These are phyloP conservation scores for Salix udensis DNA, from an alignment of 345 rosid genomes.

Conservation along the genomic window DNA sequence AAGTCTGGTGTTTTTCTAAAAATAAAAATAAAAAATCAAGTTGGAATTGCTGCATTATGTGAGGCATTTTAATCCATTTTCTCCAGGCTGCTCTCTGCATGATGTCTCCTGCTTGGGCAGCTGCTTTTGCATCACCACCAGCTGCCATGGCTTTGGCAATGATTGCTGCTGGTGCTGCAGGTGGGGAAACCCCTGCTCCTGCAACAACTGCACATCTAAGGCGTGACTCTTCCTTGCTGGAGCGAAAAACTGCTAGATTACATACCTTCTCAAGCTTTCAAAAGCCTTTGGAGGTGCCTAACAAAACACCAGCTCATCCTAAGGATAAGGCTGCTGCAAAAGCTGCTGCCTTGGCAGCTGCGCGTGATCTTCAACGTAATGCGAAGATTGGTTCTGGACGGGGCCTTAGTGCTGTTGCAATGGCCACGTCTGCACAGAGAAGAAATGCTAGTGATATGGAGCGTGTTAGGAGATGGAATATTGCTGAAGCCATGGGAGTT, in stretches of 20 bases:
- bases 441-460: conserved; percentile 83
- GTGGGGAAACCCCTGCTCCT: conserved; percentile 74
- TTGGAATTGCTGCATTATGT: not conserved
- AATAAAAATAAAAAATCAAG: not conserved
- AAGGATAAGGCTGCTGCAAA: conserved; percentile 97
- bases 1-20: not conserved
- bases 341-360: conserved; percentile 98
- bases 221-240: conserved; percentile 82
- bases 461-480: conserved; percentile 91
- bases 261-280: conserved; percentile 94
- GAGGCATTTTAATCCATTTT: not conserved
- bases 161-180: conserved; percentile 99
- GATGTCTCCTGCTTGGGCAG: conserved; percentile 96
- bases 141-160: conserved; percentile 99
- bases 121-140: conserved; percentile 99
- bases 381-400: conserved; percentile 99
- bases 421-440: conserved; percentile 99
- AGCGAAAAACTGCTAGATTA: conserved; percentile 67
- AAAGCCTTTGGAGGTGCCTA: conserved; percentile 58
- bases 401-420: conserved; percentile 98
- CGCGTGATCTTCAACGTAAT: conserved; percentile 96
- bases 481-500: conserved; percentile 91
- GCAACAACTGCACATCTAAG: conserved; percentile 54
- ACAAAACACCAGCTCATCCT: conserved; percentile 59
- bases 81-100: conserved; percentile 89